phyloP scores from a whole-genome alignment of 495 filamentous ascomycete genomes.

The Talaromyces trachyspermus region DNA sequence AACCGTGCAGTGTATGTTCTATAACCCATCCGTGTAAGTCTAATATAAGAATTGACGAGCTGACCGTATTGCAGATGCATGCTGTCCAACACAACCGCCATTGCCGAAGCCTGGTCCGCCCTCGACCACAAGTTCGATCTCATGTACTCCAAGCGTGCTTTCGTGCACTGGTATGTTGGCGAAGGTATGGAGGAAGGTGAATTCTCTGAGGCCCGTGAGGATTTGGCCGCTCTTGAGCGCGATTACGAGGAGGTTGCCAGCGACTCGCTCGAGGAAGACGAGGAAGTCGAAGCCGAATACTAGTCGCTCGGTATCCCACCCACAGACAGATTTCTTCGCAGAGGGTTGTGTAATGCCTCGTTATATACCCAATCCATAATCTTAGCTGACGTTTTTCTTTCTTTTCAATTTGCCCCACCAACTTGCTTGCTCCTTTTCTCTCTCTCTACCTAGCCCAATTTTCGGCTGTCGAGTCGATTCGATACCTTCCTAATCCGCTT shows the following conservation, averaged over 20 bases:
- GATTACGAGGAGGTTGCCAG: constrained; percentile 99
- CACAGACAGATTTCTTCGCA: constrained; percentile 5
- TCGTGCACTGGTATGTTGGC: constrained; percentile 99
- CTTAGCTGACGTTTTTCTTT: background rate
- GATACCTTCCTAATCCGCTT: too few relatives aligned
- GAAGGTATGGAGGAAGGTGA: constrained; percentile 99
- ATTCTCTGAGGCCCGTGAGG: constrained; percentile 98
- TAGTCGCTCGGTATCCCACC: constrained; percentile 38
- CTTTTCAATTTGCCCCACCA: constrained; percentile 1
- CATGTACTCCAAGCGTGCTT: constrained; percentile 99
- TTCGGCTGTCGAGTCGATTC: background rate
- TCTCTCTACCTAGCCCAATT: background rate
- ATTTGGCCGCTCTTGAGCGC: constrained; percentile 93
- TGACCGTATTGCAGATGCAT: constrained; percentile 63
- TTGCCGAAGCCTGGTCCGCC: constrained; percentile 96
- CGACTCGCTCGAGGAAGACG: constrained; percentile 86
- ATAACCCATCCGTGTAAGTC: background rate
- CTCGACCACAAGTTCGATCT: constrained; percentile 98
- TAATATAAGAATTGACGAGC: background rate
- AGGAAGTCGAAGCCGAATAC: constrained; percentile 90
- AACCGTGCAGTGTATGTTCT: constrained; percentile 88
- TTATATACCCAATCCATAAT: constrained; percentile 11
- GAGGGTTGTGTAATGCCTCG: constrained; percentile 10
- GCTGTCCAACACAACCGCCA: constrained; percentile 99
- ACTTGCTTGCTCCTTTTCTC: background rate